Conservation (phyloP, 2,329 filamentous ascomycete genomes). For the Cladophialophora chaetospira region DNA sequence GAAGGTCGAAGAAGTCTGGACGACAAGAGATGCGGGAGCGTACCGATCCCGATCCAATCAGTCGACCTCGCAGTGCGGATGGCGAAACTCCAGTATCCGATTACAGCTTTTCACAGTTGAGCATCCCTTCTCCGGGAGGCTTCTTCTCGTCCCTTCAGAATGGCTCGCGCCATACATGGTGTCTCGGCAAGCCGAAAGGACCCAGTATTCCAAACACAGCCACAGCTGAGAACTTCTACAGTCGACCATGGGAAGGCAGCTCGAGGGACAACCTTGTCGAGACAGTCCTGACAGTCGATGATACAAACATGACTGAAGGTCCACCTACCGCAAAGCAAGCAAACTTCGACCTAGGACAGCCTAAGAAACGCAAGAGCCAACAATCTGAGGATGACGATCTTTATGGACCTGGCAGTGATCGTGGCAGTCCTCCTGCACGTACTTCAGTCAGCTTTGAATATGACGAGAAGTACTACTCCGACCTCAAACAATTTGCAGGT, state of each 20-base stretch:
- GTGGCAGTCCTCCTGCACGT: slow-evolving; percentile 29
- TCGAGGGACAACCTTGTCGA: slow-evolving; percentile 56
- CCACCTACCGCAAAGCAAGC: slow-evolving; percentile 63
- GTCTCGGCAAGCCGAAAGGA: slow-evolving; percentile 49
- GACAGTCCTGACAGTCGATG: slow-evolving; percentile 65
- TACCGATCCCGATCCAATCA: slow-evolving; percentile 44
- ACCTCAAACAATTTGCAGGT: slow-evolving; percentile 69
- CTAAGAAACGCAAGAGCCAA: slow-evolving; percentile 4
- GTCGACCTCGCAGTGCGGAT: slow-evolving; percentile 49
- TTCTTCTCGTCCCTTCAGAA: slow-evolving; percentile 87
- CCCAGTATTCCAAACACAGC: slow-evolving; percentile 70
- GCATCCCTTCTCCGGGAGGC: slow-evolving; percentile 86
- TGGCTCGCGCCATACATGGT: slow-evolving; percentile 77
- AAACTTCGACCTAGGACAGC: slow-evolving; percentile 24
- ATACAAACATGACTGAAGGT: slow-evolving; percentile 55
- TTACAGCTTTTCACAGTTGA: slow-evolving; percentile 75
- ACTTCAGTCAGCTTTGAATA: slow-evolving; percentile 61
- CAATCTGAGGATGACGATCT: slow-evolving; percentile 30
- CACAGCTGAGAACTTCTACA: slow-evolving; percentile 90
- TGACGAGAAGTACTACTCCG: slow-evolving; percentile 72
- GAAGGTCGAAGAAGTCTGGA: slow-evolving; percentile 20
- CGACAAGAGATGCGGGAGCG: slow-evolving; percentile 62
- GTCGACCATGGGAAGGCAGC: slow-evolving; percentile 69
- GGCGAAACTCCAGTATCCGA: slow-evolving; percentile 58
- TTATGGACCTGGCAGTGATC: slow-evolving; percentile 24